Percentiles rank a stretch among this genome's conserved stretches.
These are phyloP conservation scores for Boletus rubroflammeus DNA, from an alignment of 768 basidiomycete species.

Conservation along the genomic window DNA sequence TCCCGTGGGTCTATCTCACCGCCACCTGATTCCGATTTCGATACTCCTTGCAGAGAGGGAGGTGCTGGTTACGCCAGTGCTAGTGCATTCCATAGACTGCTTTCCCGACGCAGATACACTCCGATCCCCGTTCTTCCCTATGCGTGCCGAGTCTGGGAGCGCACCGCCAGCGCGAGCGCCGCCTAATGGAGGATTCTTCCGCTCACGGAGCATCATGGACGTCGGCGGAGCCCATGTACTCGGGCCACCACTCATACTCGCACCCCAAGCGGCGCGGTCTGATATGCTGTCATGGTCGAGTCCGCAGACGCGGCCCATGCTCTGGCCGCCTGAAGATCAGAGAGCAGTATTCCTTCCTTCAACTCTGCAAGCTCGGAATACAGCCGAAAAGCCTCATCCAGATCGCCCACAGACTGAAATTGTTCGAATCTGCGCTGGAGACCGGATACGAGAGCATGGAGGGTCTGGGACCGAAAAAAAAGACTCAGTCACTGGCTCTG, in stretches of 20 bases:
- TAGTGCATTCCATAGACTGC: not conserved
- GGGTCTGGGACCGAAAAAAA: too few species aligned
- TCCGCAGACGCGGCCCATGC: too few species aligned
- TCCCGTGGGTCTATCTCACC: not conserved
- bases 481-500: too few species aligned
- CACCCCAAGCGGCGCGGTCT: too few species aligned
- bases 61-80: not conserved
- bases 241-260: not conserved
- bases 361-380: too few species aligned
- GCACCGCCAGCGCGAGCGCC: not conserved
- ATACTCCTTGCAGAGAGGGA: not conserved
- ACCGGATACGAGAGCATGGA: too few species aligned
- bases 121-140: not conserved
- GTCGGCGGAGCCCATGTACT: constrained; percentile 30
- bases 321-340: too few species aligned
- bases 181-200: constrained; percentile 30
- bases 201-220: constrained; percentile 49
- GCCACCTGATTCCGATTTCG: not conserved
- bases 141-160: not conserved
- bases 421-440: too few species aligned
- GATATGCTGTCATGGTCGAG: too few species aligned
- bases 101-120: constrained; percentile 5
- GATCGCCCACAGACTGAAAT: too few species aligned
- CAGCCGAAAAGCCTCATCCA: too few species aligned
- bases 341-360: too few species aligned